Evolutionary conservation across 495 filamentous ascomycete species (phyloP).

Genomic region (Podospora conica): DNA sequence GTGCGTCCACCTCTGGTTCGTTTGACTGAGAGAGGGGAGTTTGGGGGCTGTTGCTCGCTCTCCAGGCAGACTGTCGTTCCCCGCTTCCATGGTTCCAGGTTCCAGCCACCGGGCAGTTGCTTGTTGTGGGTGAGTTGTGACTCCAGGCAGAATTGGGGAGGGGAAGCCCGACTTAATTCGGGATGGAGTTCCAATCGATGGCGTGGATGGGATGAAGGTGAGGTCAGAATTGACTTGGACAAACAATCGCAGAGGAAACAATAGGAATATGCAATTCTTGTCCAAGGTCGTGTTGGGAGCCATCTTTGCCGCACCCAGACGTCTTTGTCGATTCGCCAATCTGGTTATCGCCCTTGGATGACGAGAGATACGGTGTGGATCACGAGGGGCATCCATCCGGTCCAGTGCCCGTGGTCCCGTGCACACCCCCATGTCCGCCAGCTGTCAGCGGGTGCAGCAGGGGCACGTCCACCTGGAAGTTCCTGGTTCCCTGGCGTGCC

Average conservation of each 20-base stretch:
- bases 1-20: no score
- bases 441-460: not conserved
- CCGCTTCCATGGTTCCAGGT: no score
- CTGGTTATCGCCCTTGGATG: constrained; percentile 13
- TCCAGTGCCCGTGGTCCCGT: not conserved
- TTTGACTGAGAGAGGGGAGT: not conserved
- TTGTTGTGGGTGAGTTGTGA: not conserved
- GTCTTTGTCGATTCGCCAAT: constrained; percentile 15
- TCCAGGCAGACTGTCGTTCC: not conserved
- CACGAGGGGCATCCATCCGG: constrained; percentile 17
- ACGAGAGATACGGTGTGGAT: constrained; percentile 26
- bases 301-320: not conserved
- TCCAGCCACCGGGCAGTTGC: not conserved
- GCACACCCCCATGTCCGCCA: not conserved
- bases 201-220: not conserved
- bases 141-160: not conserved
- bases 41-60: not conserved
- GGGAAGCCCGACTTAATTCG: no score
- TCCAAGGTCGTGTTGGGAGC: not conserved
- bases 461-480: not conserved
- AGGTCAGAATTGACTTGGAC: no score
- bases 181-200: not conserved
- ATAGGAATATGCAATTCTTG: not conserved
- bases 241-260: not conserved
- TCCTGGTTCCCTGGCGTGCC: not conserved